Percentiles rank a stretch among this genome's conserved stretches.
phyloP scores from a whole-genome alignment of 169 alveolate species.

The Plasmodium billcollinsi region DNA sequence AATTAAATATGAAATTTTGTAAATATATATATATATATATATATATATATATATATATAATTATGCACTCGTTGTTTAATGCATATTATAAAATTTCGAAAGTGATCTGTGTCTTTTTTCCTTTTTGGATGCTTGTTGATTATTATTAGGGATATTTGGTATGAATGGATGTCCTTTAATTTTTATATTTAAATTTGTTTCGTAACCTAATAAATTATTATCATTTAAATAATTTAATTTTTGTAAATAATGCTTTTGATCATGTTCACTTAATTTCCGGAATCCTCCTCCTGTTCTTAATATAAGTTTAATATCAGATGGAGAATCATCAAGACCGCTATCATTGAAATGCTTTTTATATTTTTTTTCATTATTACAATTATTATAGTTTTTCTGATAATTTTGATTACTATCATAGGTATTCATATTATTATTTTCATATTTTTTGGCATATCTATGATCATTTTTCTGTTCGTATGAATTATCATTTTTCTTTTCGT shows the following conservation, averaged over 20 bases:
- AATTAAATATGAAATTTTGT: neutral
- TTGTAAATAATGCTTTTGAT: slow-evolving; percentile 62
- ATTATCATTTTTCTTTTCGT: neutral
- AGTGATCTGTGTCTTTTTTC: slow-evolving; percentile 76
- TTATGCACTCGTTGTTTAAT: slow-evolving; percentile 14
- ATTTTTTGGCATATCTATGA: neutral
- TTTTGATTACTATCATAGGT: neutral
- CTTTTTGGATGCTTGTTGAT: slow-evolving; percentile 33
- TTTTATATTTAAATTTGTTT: slow-evolving; percentile 68
- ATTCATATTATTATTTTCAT: neutral
- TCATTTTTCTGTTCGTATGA: neutral
- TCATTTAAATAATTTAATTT: slow-evolving; percentile 70
- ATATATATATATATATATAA: no score
- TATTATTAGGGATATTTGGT: slow-evolving; percentile 20
- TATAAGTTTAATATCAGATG: slow-evolving; percentile 59
- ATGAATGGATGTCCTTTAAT: slow-evolving; percentile 72
- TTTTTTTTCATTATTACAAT: slow-evolving; percentile 6
- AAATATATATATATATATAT: neutral
- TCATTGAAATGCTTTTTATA: slow-evolving; percentile 19
- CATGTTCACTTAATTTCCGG: slow-evolving; percentile 55
- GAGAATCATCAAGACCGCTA: slow-evolving; percentile 28
- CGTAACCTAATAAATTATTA: slow-evolving; percentile 68
- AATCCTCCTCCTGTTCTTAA: slow-evolving; percentile 73
- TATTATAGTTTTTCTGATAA: neutral
- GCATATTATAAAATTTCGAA: slow-evolving; percentile 72